Conservation (phyloP, 805 yeast genomes). For the Cyberlindnera euphorbiae region DNA sequence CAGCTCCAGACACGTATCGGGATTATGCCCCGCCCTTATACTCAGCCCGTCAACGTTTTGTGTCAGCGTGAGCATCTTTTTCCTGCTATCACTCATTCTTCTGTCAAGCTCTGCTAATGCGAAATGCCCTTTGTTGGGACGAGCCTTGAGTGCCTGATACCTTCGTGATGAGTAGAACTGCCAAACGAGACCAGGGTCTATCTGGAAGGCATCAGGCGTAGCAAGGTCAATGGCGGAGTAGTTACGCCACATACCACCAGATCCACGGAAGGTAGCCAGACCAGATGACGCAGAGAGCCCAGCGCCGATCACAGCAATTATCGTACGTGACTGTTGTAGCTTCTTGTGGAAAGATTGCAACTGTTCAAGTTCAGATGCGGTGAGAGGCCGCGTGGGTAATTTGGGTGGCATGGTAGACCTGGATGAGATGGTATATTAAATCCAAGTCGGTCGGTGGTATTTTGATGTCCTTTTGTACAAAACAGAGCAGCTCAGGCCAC, state of each 20-base stretch:
- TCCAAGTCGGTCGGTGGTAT: no score
- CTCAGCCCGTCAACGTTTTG: conserved; percentile 82
- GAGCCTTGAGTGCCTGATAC: conserved; percentile 55
- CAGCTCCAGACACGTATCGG: conserved; percentile 51
- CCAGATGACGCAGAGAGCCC: conserved; percentile 81
- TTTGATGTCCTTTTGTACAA: no score
- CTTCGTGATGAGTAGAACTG: conserved; percentile 76
- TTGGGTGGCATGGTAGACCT: conserved; percentile 2
- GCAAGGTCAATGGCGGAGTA: conserved; percentile 80
- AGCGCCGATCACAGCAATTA: conserved; percentile 73
- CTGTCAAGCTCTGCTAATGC: conserved; percentile 62
- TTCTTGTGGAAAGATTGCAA: conserved; percentile 43
- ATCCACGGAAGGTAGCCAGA: conserved; percentile 65
- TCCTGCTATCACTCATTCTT: conserved; percentile 20
- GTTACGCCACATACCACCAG: conserved; percentile 72
- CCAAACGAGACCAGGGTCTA: conserved; percentile 87
- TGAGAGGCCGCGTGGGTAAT: conserved; percentile 1
- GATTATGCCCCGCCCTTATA: conserved; percentile 58
- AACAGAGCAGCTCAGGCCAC: no score
- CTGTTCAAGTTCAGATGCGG: conserved; percentile 3
- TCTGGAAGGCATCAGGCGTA: conserved; percentile 84
- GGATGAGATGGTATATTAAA: no score
- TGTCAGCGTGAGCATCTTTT: conserved; percentile 59
- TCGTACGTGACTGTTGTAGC: conserved; percentile 39
- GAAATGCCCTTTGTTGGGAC: conserved; percentile 70